Percentiles rank a stretch among this genome's conserved stretches.
Evolutionary conservation across 495 filamentous ascomycete species (phyloP).

Genomic region (Penicilliopsis zonata): DNA sequence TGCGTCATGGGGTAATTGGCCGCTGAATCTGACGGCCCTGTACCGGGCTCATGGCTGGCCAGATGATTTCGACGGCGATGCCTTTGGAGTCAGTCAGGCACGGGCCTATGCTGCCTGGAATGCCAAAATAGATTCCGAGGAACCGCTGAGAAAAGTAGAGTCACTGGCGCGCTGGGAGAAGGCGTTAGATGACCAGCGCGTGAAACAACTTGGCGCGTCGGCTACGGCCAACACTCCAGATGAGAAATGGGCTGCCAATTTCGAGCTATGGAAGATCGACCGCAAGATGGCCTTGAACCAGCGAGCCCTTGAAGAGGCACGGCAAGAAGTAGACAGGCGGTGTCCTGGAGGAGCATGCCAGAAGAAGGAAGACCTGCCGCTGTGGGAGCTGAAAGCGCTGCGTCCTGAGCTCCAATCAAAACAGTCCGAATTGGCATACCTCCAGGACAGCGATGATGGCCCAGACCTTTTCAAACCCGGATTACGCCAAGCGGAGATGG

Average conservation of each 20-base stretch:
- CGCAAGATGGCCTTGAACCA: not conserved
- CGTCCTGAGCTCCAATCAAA: not conserved
- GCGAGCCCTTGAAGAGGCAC: not conserved
- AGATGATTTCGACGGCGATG: slow-evolving; percentile 2
- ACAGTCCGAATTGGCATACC: not conserved
- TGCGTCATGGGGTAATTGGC: not conserved
- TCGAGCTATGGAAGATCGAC: not conserved
- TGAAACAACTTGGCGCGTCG: not conserved
- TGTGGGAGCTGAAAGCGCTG: not conserved
- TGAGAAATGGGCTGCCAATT: not conserved
- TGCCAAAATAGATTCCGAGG: not conserved
- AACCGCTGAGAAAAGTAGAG: not conserved
- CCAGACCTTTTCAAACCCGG: not conserved
- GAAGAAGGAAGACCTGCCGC: not conserved
- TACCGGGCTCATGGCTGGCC: slow-evolving; percentile 1
- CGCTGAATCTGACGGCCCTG: not conserved
- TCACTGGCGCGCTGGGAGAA: not conserved
- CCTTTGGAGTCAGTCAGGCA: not conserved
- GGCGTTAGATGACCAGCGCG: not conserved
- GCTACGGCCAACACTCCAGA: not conserved
- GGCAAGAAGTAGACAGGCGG: not conserved
- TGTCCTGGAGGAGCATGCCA: not conserved
- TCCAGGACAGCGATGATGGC: not conserved
- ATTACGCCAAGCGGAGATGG: not conserved
- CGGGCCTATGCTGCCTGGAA: slow-evolving; percentile 1